Base-by-base conservation (phyloP, 2,329 filamentous ascomycete species). In the Apiospora kogelbergensis region DNA sequence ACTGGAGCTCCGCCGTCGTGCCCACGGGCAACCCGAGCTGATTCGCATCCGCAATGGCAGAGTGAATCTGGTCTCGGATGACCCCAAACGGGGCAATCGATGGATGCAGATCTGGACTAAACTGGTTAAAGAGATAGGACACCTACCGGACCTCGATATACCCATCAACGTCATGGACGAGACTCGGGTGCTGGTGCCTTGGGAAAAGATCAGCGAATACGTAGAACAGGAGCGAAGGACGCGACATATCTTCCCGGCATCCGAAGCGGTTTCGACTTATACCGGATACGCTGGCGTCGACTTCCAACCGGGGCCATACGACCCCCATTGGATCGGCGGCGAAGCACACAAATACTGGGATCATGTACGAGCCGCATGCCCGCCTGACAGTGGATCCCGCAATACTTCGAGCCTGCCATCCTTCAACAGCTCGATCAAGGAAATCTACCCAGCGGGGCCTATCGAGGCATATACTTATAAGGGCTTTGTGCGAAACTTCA, bases 131-230 rank as follows among this genome's bases (percentile, higher is more conserved):
- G 84, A 85, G 67, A 86, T 89, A 33, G 75, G 82, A 17, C 80
- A 84, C 66, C 76, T 91, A 33, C 89, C 89, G 6, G 89, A 91
- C 70, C 86, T 91, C 75, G 89, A 91, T 75, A 90, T 91, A 81
- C 85, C 89, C 13, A 87, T 91, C 79, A 91, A 91, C 74, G 82
- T 84, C 66, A 83, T 89, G 79, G 89, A 91, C 75, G 88, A 91
- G 75, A 85, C 89, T 40, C 83, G 89, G n/a, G 77, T 92, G 17
- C 78, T 91, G 40, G 87, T 89, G 5, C 84, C 87, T 13, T 88
- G 84, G 79, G 84, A 90, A 68, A 81, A 85, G n/a, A 84, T 91
- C 68, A 81, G 85, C 40, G 79, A 79, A 37, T 79, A 87, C 65
- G 81, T 90, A 11, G 78, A 78, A 9, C 79, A 81, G 63, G 89